These are phyloP conservation scores for Pestalotiopsis sp. DNA, from an alignment of 2,329 filamentous ascomycete species.

Conservation along the genomic window DNA sequence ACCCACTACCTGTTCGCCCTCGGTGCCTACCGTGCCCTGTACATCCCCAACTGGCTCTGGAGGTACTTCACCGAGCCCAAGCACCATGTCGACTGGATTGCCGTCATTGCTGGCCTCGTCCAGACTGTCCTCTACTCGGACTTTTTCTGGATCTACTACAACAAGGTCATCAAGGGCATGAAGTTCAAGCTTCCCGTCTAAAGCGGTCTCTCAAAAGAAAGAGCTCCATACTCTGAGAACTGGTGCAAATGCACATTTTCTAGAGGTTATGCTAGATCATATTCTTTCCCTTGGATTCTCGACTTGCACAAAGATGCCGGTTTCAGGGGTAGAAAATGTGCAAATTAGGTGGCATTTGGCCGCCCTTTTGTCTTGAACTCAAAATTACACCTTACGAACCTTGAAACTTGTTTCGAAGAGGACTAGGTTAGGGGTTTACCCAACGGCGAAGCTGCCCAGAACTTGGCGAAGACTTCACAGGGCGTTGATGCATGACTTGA, in stretches of 20 bases:
- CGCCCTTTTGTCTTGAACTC: background rate
- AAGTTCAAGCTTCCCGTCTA: conserved; percentile 85
- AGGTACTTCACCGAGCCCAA: conserved; percentile 75
- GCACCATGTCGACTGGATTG: conserved; percentile 79
- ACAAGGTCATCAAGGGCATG: conserved; percentile 87
- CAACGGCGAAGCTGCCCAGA: background rate
- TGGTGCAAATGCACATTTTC: background rate
- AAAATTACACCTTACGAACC: background rate
- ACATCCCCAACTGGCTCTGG: conserved; percentile 99
- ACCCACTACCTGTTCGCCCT: conserved; percentile 96
- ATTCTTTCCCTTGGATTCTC: background rate
- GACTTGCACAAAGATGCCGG: background rate
- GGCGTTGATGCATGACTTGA: background rate
- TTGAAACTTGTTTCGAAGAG: background rate
- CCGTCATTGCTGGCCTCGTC: conserved; percentile 83
- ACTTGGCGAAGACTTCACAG: background rate
- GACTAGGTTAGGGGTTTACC: background rate
- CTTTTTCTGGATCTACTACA: conserved; percentile 99
- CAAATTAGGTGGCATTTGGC: background rate
- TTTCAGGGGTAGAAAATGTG: background rate
- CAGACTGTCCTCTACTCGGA: conserved; percentile 97
- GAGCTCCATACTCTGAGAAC: background rate
- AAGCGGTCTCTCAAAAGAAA: conserved; percentile 19
- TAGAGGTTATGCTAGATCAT: background rate
- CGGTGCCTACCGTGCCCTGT: conserved; percentile 86